Base-by-base conservation (phyloP, 208 protist genomes). In the Crithidia sp. region DNA sequence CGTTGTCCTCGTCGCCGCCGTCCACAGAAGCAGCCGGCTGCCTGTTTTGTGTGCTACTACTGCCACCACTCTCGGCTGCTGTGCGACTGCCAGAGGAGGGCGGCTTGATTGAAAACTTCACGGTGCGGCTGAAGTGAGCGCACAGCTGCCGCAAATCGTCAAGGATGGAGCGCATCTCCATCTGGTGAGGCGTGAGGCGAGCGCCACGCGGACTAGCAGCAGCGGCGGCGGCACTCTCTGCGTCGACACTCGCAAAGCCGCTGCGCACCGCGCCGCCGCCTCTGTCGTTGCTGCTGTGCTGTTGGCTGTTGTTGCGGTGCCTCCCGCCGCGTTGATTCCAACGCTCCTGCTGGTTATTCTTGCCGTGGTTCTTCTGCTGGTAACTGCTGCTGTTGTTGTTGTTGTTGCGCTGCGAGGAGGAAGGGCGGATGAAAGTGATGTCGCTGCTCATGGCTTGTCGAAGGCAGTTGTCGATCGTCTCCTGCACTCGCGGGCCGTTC, bases 21-120 rank as follows among this genome's bases (percentile, higher is more conserved):
- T 28, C 28, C 28, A 28, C 28, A 28, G 28, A 28, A 28, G 28
- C 28, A 28, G 28, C 28, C 28, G 28, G 28, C 28, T 28, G 28
- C 28, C 28, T 28, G 28, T 28, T 1, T 1, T 28, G 28, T 28
- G 28, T 28, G 28, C 28, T 28, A 28, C 28, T 28, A 28, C 28
- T 28, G 28, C 28, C 28, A 28, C 28, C 28, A 28, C 28, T 28
- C 28, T 28, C 28, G 41, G 41, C 49, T 8, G 49, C 59, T 57
- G 37, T 7, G 10, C 40, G 10, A 16, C 14, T 41, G 4, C 19
- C 5, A 4, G 39, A 37, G 39, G 56, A 71, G 10, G 90, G 90
- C 12, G 79, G 82, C 61, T 93, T 95, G 36, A 97, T 87, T 44
- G 90, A 89, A 68, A 97, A 94, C 61, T 94, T 94, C 16, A 97